Evolutionary conservation across 2,329 filamentous ascomycete genomes (phyloP), one percentile per base, ranked within the genome.

Genomic region (Waltergamsia citrina): DNA sequence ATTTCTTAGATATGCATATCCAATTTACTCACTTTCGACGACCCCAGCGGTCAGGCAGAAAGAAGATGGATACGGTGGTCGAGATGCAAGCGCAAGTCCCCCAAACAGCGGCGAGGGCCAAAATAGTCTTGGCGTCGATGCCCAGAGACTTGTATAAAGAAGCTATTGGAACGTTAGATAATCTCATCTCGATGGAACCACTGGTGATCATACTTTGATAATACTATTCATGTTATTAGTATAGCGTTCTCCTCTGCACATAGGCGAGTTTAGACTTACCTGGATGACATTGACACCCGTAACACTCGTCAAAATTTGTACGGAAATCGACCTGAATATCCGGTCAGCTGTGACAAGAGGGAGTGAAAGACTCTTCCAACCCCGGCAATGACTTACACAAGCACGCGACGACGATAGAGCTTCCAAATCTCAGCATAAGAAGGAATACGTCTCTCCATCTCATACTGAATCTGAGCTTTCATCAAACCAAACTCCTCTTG

Each of bases 271-370:
- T 5, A 26, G 12, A 11, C 24, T 26, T 10, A 26, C 24, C 24
- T 55, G 69, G 24, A 75, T 73, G 2, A 74, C 70, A 43, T 74
- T 74, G 24, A 74, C 66, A 9, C 71, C 71, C 1, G 71, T 74
- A 25, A 74, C 44, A 41, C 60, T 64, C 0, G 70, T 74, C 65
- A 74, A 70, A 3, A 68, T 72, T 49, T 74, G 70, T 3, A 73
- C 71, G 3, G 65, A 63, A 43, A 74, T 67, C 2, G 64, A 67
- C n/a, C n/a, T n/a, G n/a, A n/a, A n/a, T n/a, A n/a, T n/a, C n/a
- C n/a, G n/a, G 6, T 15, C 52, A 56, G 35, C 4, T 8, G 15
- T 11, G 23, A 18, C 33, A 12, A 32, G 22, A 34, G n/a, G 16
- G 10, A 7, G 8, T 15, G 28, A 11, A 34, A 16, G n/a, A 26